phyloP scores from a whole-genome alignment of 2,329 filamentous ascomycete genomes.

The Fusarium tjaetaba region DNA sequence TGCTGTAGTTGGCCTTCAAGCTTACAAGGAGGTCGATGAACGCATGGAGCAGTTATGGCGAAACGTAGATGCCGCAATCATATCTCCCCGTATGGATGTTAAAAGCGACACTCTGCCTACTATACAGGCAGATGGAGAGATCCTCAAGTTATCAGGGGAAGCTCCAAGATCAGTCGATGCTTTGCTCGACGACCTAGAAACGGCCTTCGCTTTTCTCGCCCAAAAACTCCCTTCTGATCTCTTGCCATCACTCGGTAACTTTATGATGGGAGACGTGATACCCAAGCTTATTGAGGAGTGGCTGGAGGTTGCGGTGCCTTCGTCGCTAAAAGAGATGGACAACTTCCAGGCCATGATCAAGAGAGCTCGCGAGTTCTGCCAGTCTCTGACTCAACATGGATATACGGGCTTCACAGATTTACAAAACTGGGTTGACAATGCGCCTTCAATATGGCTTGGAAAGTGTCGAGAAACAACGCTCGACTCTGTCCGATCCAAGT shows the following conservation, averaged over 20 bases:
- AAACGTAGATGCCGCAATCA: slow-evolving; percentile 68
- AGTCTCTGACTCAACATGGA: slow-evolving; percentile 66
- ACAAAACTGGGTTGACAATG: slow-evolving; percentile 81
- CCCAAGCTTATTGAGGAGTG: slow-evolving; percentile 76
- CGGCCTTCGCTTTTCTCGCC: slow-evolving; percentile 62
- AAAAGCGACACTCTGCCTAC: slow-evolving; percentile 48
- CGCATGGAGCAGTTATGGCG: slow-evolving; percentile 70
- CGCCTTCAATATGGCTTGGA: slow-evolving; percentile 84
- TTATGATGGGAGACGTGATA: slow-evolving; percentile 76
- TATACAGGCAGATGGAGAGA: slow-evolving; percentile 55
- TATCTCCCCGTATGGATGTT: slow-evolving; percentile 66
- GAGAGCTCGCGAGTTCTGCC: slow-evolving; percentile 71
- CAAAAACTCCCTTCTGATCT: slow-evolving; percentile 64
- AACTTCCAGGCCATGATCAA: slow-evolving; percentile 77
- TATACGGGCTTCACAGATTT: slow-evolving; percentile 73
- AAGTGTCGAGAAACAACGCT: slow-evolving; percentile 85
- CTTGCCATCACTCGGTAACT: slow-evolving; percentile 69
- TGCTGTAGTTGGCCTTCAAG: slow-evolving; percentile 65
- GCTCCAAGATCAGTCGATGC: slow-evolving; percentile 58
- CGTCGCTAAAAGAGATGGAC: slow-evolving; percentile 75
- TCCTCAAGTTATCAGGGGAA: slow-evolving; percentile 55
- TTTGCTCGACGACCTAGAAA: slow-evolving; percentile 64
- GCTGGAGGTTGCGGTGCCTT: slow-evolving; percentile 80
- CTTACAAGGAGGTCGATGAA: slow-evolving; percentile 69
- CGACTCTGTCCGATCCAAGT: slow-evolving; percentile 74